Base-by-base conservation (phyloP, 805 yeast species). In the Kluyveromyces aestuarii region DNA sequence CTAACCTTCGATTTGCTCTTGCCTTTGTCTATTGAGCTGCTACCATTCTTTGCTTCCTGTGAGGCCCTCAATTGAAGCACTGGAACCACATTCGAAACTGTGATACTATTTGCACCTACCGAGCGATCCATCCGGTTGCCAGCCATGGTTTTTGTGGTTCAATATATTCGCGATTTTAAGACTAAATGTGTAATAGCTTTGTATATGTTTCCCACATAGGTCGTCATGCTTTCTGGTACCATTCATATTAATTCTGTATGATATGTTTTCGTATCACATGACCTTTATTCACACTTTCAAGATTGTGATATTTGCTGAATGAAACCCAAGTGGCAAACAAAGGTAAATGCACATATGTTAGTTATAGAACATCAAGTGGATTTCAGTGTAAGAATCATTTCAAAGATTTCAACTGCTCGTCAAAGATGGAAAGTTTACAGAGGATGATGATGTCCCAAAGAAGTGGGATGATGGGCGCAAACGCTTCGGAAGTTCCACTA, bases 401-500 rank as follows among this genome's bases (percentile, higher is more conserved):
- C 14, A 30, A 11, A 30, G 3, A 30, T 10, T 30, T 30, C 8
- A 30, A 11, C 35, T 30, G 14, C 11, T 30, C 14, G 7, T 30
- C 7, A 30, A 45, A 41, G 13, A 71, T 71, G 74, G 72, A 72
- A 51, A 64, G 75, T 59, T 55, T 72, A 44, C 76, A 72, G 51
- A 64, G 74, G 57, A 56, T 70, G 25, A 60, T 72, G 62, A 64
- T 67, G 66, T 58, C 63, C 42, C 69, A 67, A 30, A 69, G 66
- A 43, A 62, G 62, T 16, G 76, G 75, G 16, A 68, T 69, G 17
- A 47, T 62, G 33, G 81, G 79, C 17, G 72, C 75, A 25, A 71
- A 74, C 11, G 72, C 73, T 21, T 72, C 76, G 1, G 96, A 87
- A 61, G 80, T 86, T 1, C 91, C 91, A 19, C 85, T 87, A 41